Base-by-base conservation (phyloP, 2,329 filamentous ascomycete species). In the Ophiostoma perfectum region DNA sequence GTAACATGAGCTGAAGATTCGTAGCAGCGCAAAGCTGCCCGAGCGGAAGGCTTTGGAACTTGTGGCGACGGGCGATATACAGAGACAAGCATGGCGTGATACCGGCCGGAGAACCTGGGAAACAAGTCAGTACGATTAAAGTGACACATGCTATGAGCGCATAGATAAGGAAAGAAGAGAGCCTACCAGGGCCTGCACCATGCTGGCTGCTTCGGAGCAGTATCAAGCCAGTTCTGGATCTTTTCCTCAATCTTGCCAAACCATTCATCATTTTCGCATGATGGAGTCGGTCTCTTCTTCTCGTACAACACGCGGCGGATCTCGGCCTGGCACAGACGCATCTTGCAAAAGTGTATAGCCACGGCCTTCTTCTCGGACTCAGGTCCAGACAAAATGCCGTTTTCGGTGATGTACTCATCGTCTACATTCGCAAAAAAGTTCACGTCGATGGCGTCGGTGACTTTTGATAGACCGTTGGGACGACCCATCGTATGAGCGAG, bases 51-150 rank as follows among this genome's bases (percentile, higher is more conserved):
- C 70, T 91, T 89, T 0, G 94, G 91, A 2, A 98, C 88, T 76
- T 98, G 95, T 0, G 95, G 95, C 1, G 92, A 97, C 0, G 95
- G 95, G 2, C 95, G 86, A 77, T 92, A 95, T 72, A 98, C 84
- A 73, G 93, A 90, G 63, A 97, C 87, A 36, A 96, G 82, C 87
- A 97, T 94, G 64, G 91, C 92, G 75, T 97, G 93, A 77, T 91
- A 93, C 72, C 90, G 84, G 16, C 84, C 82, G 11, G 80, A 81
- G 73, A 89, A 89, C 86, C 87, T 89, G 67, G n/a, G 3, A 71
- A 71, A 55, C 12, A 14, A 12, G 55, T 60, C 38, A 60, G 12
- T 38, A 60, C 27, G 27, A 14, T 55, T 1, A 27, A 2, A 11
- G 8, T 11, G 18, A 11, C 4, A 4, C n/a, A 8, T 55, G 4